Conservation (phyloP, 805 yeast genomes). For the Wickerhamiella bombiphila region DNA sequence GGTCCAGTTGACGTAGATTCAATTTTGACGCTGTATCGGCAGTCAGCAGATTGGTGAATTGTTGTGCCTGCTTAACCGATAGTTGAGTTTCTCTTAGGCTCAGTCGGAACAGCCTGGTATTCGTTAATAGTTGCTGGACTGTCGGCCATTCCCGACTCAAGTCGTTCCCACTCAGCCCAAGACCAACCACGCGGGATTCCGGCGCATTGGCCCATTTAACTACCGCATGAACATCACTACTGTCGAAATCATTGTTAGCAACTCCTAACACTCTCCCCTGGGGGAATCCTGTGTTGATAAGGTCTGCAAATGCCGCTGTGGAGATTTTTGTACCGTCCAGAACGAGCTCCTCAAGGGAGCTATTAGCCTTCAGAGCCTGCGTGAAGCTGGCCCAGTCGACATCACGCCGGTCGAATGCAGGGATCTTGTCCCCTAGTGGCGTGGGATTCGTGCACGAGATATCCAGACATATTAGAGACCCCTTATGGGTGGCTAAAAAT, state of each 20-base stretch:
- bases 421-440: conserved; percentile 11
- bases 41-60: conserved; percentile 22
- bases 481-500: conserved; percentile 46
- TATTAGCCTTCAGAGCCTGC: conserved; percentile 51
- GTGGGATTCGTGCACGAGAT: conserved; percentile 19
- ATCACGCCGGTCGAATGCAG: conserved; percentile 38
- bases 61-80: conserved; percentile 7
- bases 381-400: conserved; percentile 74
- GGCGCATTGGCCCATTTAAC: conserved; percentile 41
- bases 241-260: conserved; percentile 54
- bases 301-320: conserved; percentile 34
- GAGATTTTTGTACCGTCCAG: conserved; percentile 60
- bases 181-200: conserved; percentile 40
- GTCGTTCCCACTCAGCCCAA: conserved; percentile 78
- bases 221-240: conserved; percentile 42
- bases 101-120: conserved; percentile 42
- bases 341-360: conserved; percentile 66
- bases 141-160: conserved; percentile 20
- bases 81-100: conserved; percentile 26
- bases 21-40: conserved; percentile 38
- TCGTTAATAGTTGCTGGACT: conserved; percentile 18
- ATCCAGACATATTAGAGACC: conserved; percentile 20
- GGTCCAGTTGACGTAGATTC: conserved; percentile 53
- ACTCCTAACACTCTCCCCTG: conserved; percentile 55
- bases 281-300: conserved; percentile 44